Base-by-base conservation (phyloP, 2,329 filamentous ascomycete species). In the Xylaria sp. region DNA sequence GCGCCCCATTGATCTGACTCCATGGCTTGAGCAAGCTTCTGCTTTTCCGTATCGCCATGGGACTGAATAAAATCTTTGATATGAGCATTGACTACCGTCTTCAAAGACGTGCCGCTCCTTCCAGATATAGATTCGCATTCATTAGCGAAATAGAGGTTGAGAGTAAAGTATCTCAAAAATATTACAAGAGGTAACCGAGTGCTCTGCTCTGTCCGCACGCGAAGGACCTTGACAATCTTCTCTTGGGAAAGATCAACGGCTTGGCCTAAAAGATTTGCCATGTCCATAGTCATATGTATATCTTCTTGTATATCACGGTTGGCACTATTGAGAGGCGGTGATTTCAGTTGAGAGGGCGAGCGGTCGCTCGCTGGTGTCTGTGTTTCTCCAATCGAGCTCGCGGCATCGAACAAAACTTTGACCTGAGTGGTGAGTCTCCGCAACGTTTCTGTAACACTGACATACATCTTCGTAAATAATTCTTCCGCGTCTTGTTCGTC, bases 321-420 rank as follows among this genome's bases (percentile, higher is more conserved):
- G 0, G 86, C 86, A 66, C 86, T 89, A 46, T 84, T 81, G 2
- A 87, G 79, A 12, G 76, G 75, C 0, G 86, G 86, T 3, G 86
- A 88, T 70, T 82, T 81, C 10, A 84, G 66, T 1, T 82, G 70
- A 52, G 74, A 80, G 1, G 85, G 84, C 8, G 85, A 86, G 66
- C 81, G 83, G 66, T 6, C 81, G 82, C 0, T 77, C 73, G 1
- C 72, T 80, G 71, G 67, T 72, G 65, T 75, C 75, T 76, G 75
- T 25, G 72, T 77, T 41, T 85, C 81, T 15, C 86, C 84, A 60
- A 92, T 85, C 13, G 89, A 90, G 77, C 94, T 97, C 0, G 94
- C 96, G 23, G 97, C 92, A 79, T 99, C 96, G 10, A 99, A 85
- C n/a, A 99, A 81, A 10, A 98, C 90, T 79, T 99, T 99, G 63